Conservation (phyloP, 352 stramenopile species). For the Phytopythium helicoides region DNA sequence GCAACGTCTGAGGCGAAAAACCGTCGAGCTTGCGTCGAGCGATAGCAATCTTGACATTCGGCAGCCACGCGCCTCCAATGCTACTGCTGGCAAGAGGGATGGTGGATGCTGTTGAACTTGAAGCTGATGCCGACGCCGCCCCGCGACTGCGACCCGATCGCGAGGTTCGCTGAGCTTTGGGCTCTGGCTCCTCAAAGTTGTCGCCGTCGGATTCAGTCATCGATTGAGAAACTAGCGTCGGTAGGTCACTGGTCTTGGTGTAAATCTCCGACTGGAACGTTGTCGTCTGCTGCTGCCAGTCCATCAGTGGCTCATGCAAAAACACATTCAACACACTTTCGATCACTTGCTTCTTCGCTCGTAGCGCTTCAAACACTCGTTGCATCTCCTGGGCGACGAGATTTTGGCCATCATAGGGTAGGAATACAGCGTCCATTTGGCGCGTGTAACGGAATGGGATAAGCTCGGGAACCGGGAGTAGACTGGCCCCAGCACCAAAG, state of each 20-base stretch:
- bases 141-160: not conserved
- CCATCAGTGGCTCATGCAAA: slow-evolving; percentile 88
- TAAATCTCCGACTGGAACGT: slow-evolving; percentile 65
- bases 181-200: slow-evolving; percentile 1
- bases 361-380: slow-evolving; percentile 77
- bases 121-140: slow-evolving; percentile 3
- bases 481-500: slow-evolving; percentile 83
- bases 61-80: slow-evolving; percentile 45
- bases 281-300: slow-evolving; percentile 82
- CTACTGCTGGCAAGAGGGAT: slow-evolving; percentile 2
- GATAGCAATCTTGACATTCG: slow-evolving; percentile 77
- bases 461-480: slow-evolving; percentile 86
- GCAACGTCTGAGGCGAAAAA: slow-evolving; percentile 54
- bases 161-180: not conserved
- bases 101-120: not conserved
- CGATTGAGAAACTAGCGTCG: not conserved
- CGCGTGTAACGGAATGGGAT: slow-evolving; percentile 89
- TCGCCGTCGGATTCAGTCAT: slow-evolving; percentile 3
- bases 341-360: slow-evolving; percentile 77
- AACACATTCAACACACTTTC: slow-evolving; percentile 92
- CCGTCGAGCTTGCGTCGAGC: slow-evolving; percentile 73
- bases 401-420: slow-evolving; percentile 64
- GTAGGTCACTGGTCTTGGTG: slow-evolving; percentile 6
- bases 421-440: slow-evolving; percentile 70
- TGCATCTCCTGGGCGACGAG: slow-evolving; percentile 84